A percentile compares a stretch with the other conserved stretches of the same genome.
Conservation (phyloP, 108 stramenopile genomes). For the Conticribra guillardii region DNA sequence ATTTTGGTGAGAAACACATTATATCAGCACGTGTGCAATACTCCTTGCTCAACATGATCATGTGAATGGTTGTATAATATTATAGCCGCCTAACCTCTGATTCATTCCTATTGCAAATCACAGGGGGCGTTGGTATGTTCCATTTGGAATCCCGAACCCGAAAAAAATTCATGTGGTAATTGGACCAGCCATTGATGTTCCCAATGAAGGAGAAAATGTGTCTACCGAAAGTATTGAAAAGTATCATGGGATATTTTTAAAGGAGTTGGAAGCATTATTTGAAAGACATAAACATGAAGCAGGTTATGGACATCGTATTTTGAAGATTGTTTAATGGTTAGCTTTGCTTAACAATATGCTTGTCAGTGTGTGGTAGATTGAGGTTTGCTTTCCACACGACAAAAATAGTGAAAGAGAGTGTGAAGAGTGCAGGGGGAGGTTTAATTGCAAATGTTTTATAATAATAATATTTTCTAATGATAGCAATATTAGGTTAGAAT, state of each 20-base stretch:
- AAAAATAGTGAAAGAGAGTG: too few relatives aligned
- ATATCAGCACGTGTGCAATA: not conserved
- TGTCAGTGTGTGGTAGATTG: too few relatives aligned
- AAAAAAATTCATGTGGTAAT: constrained; percentile 52
- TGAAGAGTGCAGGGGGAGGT: too few relatives aligned
- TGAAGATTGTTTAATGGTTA: constrained; percentile 51
- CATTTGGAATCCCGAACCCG: constrained; percentile 57
- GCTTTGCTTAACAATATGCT: too few relatives aligned
- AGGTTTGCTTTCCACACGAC: too few relatives aligned
- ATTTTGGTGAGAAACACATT: constrained; percentile 31
- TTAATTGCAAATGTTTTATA: too few relatives aligned
- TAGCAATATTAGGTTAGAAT: too few relatives aligned
- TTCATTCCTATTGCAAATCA: not conserved
- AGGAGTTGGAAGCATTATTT: constrained; percentile 52
- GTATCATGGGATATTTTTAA: constrained; percentile 51
- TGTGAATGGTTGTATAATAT: not conserved
- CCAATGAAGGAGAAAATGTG: constrained; percentile 42
- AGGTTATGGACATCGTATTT: constrained; percentile 54
- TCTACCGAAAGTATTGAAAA: constrained; percentile 46
- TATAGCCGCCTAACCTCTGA: too few relatives aligned
- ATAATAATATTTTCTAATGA: too few relatives aligned
- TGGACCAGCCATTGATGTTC: constrained; percentile 52
- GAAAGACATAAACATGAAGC: constrained; percentile 58
- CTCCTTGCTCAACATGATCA: not conserved
- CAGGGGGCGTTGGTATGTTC: constrained; percentile 47